A percentile compares a stretch with the other conserved stretches of the same genome.
Conservation (phyloP, 2,329 filamentous ascomycete species). For the Pyrenophora seminiperda region DNA sequence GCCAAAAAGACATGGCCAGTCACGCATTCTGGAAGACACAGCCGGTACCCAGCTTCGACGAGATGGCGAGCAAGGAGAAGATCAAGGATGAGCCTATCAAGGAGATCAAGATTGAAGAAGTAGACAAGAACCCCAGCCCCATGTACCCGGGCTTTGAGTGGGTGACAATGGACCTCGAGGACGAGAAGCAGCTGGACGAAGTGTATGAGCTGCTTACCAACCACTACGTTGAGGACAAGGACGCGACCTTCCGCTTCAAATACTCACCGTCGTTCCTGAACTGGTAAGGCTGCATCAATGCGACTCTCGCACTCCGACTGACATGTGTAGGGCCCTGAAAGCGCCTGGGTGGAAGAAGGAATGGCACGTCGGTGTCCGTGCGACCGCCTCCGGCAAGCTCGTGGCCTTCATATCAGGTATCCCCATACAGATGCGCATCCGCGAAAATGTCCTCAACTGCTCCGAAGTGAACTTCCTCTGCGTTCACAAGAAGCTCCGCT, state of each 20-base stretch:
- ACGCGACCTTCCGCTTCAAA: slow-evolving; percentile 97
- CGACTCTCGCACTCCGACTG: slow-evolving; percentile 4
- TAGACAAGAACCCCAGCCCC: slow-evolving; percentile 75
- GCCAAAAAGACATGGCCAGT: slow-evolving; percentile 95
- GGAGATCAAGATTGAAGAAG: slow-evolving; percentile 75
- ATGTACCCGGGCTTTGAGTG: slow-evolving; percentile 86
- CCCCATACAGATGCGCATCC: slow-evolving; percentile 80
- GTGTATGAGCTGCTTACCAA: slow-evolving; percentile 89
- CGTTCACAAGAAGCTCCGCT: slow-evolving; percentile 95
- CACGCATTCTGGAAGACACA: slow-evolving; percentile 99
- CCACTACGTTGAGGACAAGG: slow-evolving; percentile 96
- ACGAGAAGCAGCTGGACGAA: slow-evolving; percentile 79
- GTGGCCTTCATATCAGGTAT: slow-evolving; percentile 97
- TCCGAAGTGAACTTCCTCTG: slow-evolving; percentile 98
- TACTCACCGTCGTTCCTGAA: slow-evolving; percentile 88
- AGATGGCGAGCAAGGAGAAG: slow-evolving; percentile 51
- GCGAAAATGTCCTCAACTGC: slow-evolving; percentile 73
- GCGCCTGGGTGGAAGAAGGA: slow-evolving; percentile 91
- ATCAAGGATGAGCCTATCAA: slow-evolving; percentile 81
- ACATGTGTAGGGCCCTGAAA: slow-evolving; percentile 76
- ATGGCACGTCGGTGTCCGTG: slow-evolving; percentile 94
- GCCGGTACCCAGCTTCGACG: slow-evolving; percentile 81
- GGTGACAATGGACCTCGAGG: slow-evolving; percentile 84
- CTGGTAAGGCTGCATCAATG: slow-evolving; percentile 64
- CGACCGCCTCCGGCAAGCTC: slow-evolving; percentile 79